These are phyloP conservation scores for Epichloe typhina DNA, from an alignment of 2,329 filamentous ascomycete species.

Conservation along the genomic window DNA sequence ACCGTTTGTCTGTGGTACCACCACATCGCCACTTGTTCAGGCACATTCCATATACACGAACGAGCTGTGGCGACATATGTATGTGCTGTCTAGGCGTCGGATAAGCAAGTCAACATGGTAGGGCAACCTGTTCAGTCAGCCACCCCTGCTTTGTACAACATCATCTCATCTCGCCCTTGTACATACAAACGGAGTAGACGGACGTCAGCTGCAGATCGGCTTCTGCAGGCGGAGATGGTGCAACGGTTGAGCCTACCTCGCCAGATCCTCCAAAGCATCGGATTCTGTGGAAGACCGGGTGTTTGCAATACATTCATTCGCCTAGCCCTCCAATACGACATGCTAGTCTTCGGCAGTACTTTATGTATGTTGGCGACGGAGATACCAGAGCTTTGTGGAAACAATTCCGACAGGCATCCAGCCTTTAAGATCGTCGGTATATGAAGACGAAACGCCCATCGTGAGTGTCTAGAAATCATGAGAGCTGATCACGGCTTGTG, in stretches of 20 bases:
- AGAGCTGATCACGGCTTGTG: background rate
- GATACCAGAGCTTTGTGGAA: background rate
- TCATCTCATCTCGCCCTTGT: background rate
- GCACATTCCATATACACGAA: background rate
- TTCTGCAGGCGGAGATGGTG: slow-evolving; percentile 4
- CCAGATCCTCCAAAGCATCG: background rate
- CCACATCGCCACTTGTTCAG: background rate
- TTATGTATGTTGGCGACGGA: background rate
- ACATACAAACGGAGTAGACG: background rate
- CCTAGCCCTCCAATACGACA: background rate
- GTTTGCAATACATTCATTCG: slow-evolving; percentile 1
- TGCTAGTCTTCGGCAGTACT: background rate
- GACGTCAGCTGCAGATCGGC: slow-evolving; percentile 1
- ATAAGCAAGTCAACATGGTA: background rate
- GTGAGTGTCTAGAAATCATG: background rate
- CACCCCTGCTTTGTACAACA: background rate
- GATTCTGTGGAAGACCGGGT: background rate
- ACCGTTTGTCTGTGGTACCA: background rate
- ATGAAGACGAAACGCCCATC: background rate
- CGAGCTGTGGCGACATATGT: background rate
- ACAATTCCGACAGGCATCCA: background rate
- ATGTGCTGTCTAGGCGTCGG: too few relatives aligned
- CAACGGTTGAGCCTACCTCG: background rate
- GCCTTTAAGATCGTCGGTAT: background rate
- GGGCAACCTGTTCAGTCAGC: background rate